These are phyloP conservation scores for Elsinoe perseae DNA, from an alignment of 2,329 filamentous ascomycete genomes.

Conservation along the genomic window DNA sequence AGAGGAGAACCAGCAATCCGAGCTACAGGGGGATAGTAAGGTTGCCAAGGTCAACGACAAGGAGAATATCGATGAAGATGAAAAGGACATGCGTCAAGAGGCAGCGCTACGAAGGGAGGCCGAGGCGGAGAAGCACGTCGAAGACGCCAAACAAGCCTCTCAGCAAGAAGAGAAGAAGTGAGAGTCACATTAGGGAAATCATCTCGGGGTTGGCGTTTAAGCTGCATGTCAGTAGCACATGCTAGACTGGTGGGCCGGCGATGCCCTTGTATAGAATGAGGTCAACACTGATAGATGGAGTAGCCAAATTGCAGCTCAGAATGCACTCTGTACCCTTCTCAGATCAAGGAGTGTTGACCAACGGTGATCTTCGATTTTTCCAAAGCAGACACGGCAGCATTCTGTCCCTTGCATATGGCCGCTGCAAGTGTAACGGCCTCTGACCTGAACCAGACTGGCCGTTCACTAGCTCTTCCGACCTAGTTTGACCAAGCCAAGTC, in stretches of 20 bases:
- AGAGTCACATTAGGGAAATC: not conserved
- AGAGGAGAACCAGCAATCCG: constrained; percentile 89
- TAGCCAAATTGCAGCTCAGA: not conserved
- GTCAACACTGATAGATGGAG: not conserved
- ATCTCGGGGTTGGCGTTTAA: not conserved
- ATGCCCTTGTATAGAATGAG: constrained; percentile 12
- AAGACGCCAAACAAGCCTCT: not conserved
- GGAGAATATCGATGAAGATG: constrained; percentile 91
- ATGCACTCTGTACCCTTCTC: not conserved
- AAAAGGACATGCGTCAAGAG: constrained; percentile 41
- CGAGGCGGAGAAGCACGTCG: constrained; percentile 20
- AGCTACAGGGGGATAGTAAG: constrained; percentile 62
- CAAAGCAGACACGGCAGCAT: not conserved
- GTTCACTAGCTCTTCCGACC: not conserved
- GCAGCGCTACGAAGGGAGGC: constrained; percentile 24
- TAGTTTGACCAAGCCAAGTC: not conserved
- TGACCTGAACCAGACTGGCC: not conserved
- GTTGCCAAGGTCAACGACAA: constrained; percentile 54
- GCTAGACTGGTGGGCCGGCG: not conserved
- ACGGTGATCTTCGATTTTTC: not conserved
- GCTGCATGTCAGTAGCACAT: not conserved
- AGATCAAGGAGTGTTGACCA: not conserved
- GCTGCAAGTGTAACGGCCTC: not conserved
- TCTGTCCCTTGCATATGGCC: not conserved
- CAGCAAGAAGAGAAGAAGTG: constrained; percentile 7